Evolutionary conservation across 1,284 basidiomycete species (phyloP), one percentile per base, ranked within the genome.

Genomic region (Thelephora terrestris): DNA sequence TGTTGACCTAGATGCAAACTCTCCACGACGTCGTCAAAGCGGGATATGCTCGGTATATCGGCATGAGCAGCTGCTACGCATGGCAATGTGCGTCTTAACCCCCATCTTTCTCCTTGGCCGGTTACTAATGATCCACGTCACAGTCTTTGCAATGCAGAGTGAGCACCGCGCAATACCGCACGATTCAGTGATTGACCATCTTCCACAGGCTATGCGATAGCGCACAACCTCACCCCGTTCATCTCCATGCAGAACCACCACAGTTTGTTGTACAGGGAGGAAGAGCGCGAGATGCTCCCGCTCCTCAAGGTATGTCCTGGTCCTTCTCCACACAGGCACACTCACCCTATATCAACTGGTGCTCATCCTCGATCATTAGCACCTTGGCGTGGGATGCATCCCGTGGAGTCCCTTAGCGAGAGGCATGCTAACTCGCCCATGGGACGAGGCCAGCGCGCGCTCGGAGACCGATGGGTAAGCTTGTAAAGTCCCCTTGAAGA

Each of bases 361-460:
- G 38, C 64, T 63, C 48, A 66, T 64, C 5, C 67, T 71, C 17
- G 70, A 69, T n/a, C n/a, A n/a, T n/a, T n/a, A n/a, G n/a, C n/a
- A n/a, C n/a, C n/a, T n/a, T n/a, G n/a, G n/a, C n/a, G n/a, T n/a
- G n/a, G n/a, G n/a, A n/a, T n/a, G n/a, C n/a, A n/a, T n/a, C n/a
- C n/a, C n/a, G 16, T 74, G 69, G 67, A 67, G 65, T 1, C 70
- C 72, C 0, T 62, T 73, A 23, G 66, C 57, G 1, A 61, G 63
- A 14, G 70, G 71, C 9, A 43, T 65, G 12, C 62, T 70, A 20
- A 61, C 65, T 2, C 63, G 64, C 4, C 66, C 69, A 2, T 32
- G 63, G 3, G 53, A 52, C n/a, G 55, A 53, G 7, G 51, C 57
- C 39, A 59, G 63, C 4, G 46, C 47, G 6, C 55, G 67, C 4